Conservation (phyloP, 2,329 filamentous ascomycete species). For the Keithomyces neogunnii region DNA sequence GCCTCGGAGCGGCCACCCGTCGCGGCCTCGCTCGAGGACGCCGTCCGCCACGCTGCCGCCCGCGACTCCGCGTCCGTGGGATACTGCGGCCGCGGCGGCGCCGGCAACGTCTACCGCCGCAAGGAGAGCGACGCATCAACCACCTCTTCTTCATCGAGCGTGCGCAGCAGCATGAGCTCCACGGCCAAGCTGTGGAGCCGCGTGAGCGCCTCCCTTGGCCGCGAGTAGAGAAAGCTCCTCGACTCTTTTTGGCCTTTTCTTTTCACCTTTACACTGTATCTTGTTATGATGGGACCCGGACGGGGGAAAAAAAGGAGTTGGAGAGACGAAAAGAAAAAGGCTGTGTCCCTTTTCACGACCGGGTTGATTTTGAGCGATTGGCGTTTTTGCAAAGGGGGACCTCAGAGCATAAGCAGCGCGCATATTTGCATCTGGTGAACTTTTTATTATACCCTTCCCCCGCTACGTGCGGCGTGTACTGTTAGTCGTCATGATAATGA, state of each 20-base stretch:
- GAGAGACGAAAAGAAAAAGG: no score
- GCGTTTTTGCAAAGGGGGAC: conserved; percentile 18
- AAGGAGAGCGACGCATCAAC: conserved; percentile 23
- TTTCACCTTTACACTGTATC: not conserved
- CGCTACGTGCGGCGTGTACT: not conserved
- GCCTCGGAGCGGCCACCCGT: conserved; percentile 27
- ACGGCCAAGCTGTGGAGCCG: conserved; percentile 25
- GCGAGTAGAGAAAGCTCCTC: conserved; percentile 13
- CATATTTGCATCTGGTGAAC: conserved; percentile 37
- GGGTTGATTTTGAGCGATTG: conserved; percentile 12
- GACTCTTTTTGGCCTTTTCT: no score
- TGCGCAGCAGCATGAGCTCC: conserved; percentile 28
- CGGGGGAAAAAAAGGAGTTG: not conserved
- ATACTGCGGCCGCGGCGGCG: conserved; percentile 58
- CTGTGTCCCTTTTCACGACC: no score
- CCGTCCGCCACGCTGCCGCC: conserved; percentile 33
- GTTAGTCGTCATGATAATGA: not conserved
- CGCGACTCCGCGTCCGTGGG: conserved; percentile 38
- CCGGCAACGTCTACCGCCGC: conserved; percentile 54
- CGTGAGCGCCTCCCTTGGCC: conserved; percentile 23
- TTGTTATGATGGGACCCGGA: not conserved
- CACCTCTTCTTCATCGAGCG: conserved; percentile 21
- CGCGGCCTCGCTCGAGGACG: conserved; percentile 42
- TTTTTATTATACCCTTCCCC: conserved; percentile 28
- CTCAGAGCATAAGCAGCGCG: conserved; percentile 27